These are phyloP conservation scores for Paramyrothecium sp. DNA, from an alignment of 2,329 filamentous ascomycete species.

Conservation along the genomic window DNA sequence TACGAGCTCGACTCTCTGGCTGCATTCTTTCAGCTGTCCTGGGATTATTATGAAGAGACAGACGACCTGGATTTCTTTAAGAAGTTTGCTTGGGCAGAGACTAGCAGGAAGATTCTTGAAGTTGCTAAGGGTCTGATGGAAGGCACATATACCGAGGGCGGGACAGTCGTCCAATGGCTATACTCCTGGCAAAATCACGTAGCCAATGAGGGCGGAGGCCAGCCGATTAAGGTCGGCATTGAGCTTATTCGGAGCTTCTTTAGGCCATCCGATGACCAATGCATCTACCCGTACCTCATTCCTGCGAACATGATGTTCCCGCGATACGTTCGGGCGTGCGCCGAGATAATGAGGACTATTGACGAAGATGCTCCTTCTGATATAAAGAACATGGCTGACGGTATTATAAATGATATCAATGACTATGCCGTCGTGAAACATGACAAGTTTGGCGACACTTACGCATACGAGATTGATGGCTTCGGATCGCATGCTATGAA, in stretches of 20 bases:
- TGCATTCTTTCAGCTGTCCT: slow-evolving; percentile 78
- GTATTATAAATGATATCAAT: slow-evolving; percentile 64
- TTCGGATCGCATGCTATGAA: slow-evolving; percentile 59
- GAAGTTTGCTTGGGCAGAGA: slow-evolving; percentile 68
- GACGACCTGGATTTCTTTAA: slow-evolving; percentile 72
- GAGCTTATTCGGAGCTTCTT: slow-evolving; percentile 86
- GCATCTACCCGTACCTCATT: slow-evolving; percentile 82
- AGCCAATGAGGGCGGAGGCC: slow-evolving; percentile 72
- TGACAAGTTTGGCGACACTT: slow-evolving; percentile 61
- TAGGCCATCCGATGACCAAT: slow-evolving; percentile 85
- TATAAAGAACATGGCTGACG: slow-evolving; percentile 56
- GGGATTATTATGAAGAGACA: slow-evolving; percentile 76
- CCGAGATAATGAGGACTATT: slow-evolving; percentile 42
- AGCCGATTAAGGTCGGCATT: slow-evolving; percentile 75
- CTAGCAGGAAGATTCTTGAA: slow-evolving; percentile 67
- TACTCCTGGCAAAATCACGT: slow-evolving; percentile 79
- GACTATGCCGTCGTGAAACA: slow-evolving; percentile 66
- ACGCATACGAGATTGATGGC: slow-evolving; percentile 69
- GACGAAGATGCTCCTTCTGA: slow-evolving; percentile 49
- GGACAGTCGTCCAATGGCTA: slow-evolving; percentile 53
- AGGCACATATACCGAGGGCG: slow-evolving; percentile 67
- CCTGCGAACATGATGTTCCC: slow-evolving; percentile 87
- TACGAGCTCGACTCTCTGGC: slow-evolving; percentile 92
- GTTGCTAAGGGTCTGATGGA: slow-evolving; percentile 69
- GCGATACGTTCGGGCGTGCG: slow-evolving; percentile 53